Evolutionary conservation across 139 green algal genomes (phyloP), one percentile per base, ranked within the genome.

Genomic region (Nannochloris sp.): DNA sequence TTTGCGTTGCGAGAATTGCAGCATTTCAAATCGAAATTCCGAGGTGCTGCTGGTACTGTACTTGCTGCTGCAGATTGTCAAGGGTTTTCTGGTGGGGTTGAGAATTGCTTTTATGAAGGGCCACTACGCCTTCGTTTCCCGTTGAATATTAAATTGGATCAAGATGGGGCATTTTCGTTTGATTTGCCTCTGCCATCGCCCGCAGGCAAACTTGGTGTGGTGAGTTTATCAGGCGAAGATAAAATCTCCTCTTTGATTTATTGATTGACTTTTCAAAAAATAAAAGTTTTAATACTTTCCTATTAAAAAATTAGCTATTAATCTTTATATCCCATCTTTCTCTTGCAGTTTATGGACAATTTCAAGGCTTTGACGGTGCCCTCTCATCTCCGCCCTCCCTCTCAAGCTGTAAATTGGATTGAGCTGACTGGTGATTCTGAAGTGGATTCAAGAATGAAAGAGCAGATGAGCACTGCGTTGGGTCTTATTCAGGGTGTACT

Each of bases 1-100:
- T 79, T 56, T 9, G 46, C 83, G 55, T 30, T 65, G 6, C 60
- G 59, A 34, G 54, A 74, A 38, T 68, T 91, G 38, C 54, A 62
- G 9, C 60, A 60, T 37, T 91, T 91, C 77, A 91, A 91, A 75
- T 67, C 68, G 35, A 78, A 80, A 42, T 91, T 89, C 74, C 34
- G 61, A 32, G 62, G 58, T 4, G 74, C 75, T 0, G 68, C 65
- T 0, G 71, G 65, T n/a, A 82, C 68, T 4, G 33, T 90, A 38
- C 57, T 90, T 65, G 76, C 72, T 13, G 65, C 64, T 4, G 87
- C 83, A 10, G 81, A 92, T 66, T 34, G n/a, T 1, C 38, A 59
- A 4, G 72, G 74, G 32, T 71, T 81, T 35, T 61, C 59, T 35
- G 13, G 39, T 66, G 38, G 81, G 63, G 34, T 88, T 6, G 85